These are phyloP conservation scores for Podaxis rugospora DNA, from an alignment of 768 basidiomycete genomes.

Conservation along the genomic window DNA sequence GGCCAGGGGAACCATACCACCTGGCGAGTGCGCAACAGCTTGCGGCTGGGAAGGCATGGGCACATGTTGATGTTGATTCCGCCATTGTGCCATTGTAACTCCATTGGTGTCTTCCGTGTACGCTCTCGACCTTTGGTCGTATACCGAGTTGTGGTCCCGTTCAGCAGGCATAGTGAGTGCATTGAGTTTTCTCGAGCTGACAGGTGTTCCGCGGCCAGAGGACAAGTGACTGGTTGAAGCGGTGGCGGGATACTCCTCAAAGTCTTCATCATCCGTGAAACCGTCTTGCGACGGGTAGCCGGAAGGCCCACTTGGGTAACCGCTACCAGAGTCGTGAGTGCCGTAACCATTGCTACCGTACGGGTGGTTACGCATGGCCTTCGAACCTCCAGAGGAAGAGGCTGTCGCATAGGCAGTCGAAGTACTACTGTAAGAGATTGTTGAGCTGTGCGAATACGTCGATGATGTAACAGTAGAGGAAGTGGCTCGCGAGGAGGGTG, in stretches of 20 bases:
- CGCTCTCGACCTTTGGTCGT: conserved; percentile 53
- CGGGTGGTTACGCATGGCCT: background rate
- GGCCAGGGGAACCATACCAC: conserved; percentile 31
- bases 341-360: conserved; percentile 3
- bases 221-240: conserved; percentile 34
- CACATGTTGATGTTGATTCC: conserved; percentile 26
- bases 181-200: conserved; percentile 48
- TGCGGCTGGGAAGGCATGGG: conserved; percentile 27
- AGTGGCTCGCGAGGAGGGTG: conserved; percentile 2
- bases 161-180: conserved; percentile 58
- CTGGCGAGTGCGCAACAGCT: conserved; percentile 21
- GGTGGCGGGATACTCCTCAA: conserved; percentile 64
- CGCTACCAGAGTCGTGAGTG: background rate
- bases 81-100: conserved; percentile 61
- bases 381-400: background rate
- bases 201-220: conserved; percentile 74
- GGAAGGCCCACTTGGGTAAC: conserved; percentile 33
- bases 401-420: background rate
- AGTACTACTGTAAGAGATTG: conserved; percentile 13
- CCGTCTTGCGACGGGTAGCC: conserved; percentile 57
- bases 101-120: conserved; percentile 69
- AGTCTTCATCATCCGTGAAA: conserved; percentile 69
- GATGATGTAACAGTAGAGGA: conserved; percentile 17
- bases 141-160: conserved; percentile 41
- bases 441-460: conserved; percentile 26